Evolutionary conservation across 139 green algal species (phyloP).

Genomic region (Gonium pectorale): DNA sequence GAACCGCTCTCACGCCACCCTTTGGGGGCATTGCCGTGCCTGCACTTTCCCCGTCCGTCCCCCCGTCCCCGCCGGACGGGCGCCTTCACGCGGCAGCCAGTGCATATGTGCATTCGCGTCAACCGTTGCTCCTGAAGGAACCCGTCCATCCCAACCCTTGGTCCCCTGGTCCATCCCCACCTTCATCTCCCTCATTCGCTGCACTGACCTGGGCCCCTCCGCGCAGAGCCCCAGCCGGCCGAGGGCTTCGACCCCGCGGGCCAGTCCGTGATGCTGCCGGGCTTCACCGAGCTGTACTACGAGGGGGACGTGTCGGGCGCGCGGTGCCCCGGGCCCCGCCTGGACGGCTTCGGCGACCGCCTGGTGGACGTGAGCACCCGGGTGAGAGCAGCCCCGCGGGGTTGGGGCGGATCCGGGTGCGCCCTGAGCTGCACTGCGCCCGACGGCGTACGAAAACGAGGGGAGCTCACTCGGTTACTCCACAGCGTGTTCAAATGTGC

Average conservation of each 20-base stretch:
- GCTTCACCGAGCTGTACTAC: constrained; percentile 6
- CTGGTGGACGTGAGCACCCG: background rate
- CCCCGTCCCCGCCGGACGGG: too few species aligned
- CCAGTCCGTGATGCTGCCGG: background rate
- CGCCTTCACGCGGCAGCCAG: too few species aligned
- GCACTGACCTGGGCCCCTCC: background rate
- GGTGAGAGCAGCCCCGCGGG: background rate
- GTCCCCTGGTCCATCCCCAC: background rate
- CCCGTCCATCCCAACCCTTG: too few species aligned
- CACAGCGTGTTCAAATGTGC: too few species aligned
- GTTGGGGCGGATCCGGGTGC: background rate
- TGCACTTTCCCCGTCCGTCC: too few species aligned
- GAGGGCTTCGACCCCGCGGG: background rate
- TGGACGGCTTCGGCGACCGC: background rate
- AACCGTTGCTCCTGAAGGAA: background rate
- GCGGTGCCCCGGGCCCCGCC: too few species aligned
- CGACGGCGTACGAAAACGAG: background rate
- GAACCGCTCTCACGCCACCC: too few species aligned
- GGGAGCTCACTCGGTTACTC: background rate
- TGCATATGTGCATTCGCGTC: background rate
- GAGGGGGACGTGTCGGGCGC: background rate
- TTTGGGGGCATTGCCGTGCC: too few species aligned
- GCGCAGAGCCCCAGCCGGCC: background rate
- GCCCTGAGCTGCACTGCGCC: background rate
- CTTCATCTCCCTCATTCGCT: background rate